Percentiles rank a stretch among this genome's conserved stretches.
These are phyloP conservation scores for Epichloe gansuensis DNA, from an alignment of 2,329 filamentous ascomycete species.

Conservation along the genomic window DNA sequence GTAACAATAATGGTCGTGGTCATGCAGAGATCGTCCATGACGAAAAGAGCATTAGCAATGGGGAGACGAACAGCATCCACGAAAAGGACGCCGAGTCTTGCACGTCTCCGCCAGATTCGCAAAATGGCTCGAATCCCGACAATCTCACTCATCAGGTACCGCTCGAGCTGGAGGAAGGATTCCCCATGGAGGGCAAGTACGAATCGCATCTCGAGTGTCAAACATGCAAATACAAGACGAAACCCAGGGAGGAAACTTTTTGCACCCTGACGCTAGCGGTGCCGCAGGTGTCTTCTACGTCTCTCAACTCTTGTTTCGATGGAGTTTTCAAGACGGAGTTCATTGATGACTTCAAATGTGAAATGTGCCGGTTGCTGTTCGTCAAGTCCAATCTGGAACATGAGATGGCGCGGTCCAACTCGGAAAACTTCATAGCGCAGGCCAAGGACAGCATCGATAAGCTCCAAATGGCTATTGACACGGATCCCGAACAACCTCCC, in stretches of 20 bases:
- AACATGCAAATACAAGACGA: slow-evolving; percentile 81
- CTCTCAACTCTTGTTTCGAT: slow-evolving; percentile 81
- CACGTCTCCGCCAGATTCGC: background rate
- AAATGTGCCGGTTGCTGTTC: slow-evolving; percentile 78
- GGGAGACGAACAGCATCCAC: background rate
- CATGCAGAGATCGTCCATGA: background rate
- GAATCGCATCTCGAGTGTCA: slow-evolving; percentile 94
- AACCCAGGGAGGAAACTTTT: slow-evolving; percentile 71
- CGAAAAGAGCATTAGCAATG: background rate
- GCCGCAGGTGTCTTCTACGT: slow-evolving; percentile 68
- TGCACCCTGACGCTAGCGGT: slow-evolving; percentile 88
- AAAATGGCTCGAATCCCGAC: background rate
- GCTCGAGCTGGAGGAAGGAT: slow-evolving; percentile 52
- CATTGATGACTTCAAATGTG: slow-evolving; percentile 95
- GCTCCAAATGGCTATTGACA: slow-evolving; percentile 59
- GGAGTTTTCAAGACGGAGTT: slow-evolving; percentile 88
- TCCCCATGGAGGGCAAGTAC: slow-evolving; percentile 82
- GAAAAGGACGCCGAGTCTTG: background rate
- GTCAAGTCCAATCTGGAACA: slow-evolving; percentile 53
- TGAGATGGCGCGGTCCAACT: slow-evolving; percentile 43
- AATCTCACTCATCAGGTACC: slow-evolving; percentile 11
- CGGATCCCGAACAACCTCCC: slow-evolving; percentile 68
- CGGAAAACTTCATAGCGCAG: slow-evolving; percentile 36
- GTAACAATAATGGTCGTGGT: slow-evolving; percentile 12
- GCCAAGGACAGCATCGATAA: slow-evolving; percentile 49